Base-by-base conservation (phyloP, 306 rosid genomes). In the Malus sieversii region DNA sequence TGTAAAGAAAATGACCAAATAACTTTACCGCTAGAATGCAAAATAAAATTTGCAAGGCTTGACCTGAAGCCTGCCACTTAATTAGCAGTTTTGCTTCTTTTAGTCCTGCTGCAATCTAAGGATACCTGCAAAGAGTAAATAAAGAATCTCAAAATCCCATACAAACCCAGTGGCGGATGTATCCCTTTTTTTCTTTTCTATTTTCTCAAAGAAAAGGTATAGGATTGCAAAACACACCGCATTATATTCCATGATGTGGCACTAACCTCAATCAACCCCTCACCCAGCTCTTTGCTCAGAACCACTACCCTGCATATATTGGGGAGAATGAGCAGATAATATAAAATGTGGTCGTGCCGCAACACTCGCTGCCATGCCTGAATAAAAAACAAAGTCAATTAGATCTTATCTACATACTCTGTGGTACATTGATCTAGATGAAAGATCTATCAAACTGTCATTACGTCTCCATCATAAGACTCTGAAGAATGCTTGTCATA, bases 71-170 rank as follows among this genome's bases (percentile, higher is more conserved):
- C 97, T 80, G 88, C 96, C 98, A 92, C 92, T 86, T 91, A 87
- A 79, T 97, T 91, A 90, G 96, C 98, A 94, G 98, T 86, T 83
- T 91, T 90, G 85, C 93, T 88, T 93, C 94, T 90, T 96, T 88
- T 88, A 86, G 96, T 88, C 98, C 97, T 94, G 98, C 97, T 87
- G 96, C 96, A 93, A 87, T 88, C 91, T 85, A 90, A 85, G 85
- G 87, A 86, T 84, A 88, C 90, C 97, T 91, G 85, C 58, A 70
- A 75, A 66, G 52, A 59, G 11, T 53, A 38, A 53, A 30, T 66
- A 53, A 25, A 71, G 38, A 58, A 68, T 57, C 63, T 60, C 71
- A 51, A 29, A 86, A 22, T 33, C 79, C 58, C 27, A 19, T 8
- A 11, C 52, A 8, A 5, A 10, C 59, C 66, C 9, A 72, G 44